Evolutionary conservation across 495 filamentous ascomycete species (phyloP).

Genomic region (Penicillium soppii): DNA sequence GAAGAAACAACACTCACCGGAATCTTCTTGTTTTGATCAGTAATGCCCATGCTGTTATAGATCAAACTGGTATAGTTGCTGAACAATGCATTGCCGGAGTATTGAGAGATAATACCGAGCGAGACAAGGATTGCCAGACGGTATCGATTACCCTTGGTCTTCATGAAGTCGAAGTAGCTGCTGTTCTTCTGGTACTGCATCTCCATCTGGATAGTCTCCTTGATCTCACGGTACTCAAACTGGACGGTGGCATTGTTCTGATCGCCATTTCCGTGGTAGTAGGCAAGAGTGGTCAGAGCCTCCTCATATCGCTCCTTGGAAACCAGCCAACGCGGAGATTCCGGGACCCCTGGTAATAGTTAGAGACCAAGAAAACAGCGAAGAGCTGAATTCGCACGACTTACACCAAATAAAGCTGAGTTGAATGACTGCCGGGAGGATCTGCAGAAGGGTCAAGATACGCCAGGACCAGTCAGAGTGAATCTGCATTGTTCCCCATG

Average conservation of each 20-base stretch:
- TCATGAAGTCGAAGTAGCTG: constrained; percentile 56
- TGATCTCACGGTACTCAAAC: constrained; percentile 30
- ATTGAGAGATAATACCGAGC: constrained; percentile 59
- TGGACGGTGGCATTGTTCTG: constrained; percentile 18
- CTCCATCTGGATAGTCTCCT: constrained; percentile 25
- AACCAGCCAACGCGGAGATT: constrained; percentile 46
- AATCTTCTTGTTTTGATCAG: constrained; percentile 44
- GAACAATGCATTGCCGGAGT: constrained; percentile 64
- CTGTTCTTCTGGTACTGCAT: constrained; percentile 29
- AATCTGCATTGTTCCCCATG: constrained; percentile 26
- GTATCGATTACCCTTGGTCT: constrained; percentile 66
- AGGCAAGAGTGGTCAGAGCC: constrained; percentile 30
- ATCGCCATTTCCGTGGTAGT: constrained; percentile 31
- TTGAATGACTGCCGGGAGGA: constrained; percentile 30
- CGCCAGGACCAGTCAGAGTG: constrained; percentile 48
- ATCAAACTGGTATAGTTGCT: constrained; percentile 57
- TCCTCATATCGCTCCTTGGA: constrained; percentile 35
- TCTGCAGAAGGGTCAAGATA: constrained; percentile 36
- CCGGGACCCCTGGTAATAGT: constrained; percentile 30
- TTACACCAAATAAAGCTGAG: constrained; percentile 42
- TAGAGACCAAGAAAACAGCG: not conserved
- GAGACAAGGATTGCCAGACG: constrained; percentile 54
- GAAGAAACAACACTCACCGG: constrained; percentile 26
- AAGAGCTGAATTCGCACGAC: not conserved
- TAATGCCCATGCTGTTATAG: constrained; percentile 56